These are phyloP conservation scores for Lepidopterella palustris DNA, from an alignment of 495 filamentous ascomycete genomes.

Conservation along the genomic window DNA sequence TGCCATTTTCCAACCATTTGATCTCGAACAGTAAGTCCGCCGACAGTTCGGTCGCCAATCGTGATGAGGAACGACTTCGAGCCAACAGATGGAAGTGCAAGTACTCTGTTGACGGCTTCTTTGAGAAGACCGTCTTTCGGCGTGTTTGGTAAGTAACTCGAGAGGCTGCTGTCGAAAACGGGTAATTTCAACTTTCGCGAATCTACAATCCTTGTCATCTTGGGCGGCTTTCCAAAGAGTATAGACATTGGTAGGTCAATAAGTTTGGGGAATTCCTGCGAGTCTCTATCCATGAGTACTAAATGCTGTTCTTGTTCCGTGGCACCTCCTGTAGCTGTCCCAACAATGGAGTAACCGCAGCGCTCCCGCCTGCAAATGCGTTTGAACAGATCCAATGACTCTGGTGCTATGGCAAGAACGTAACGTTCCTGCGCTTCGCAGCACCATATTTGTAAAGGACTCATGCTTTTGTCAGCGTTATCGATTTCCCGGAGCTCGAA, in stretches of 20 bases:
- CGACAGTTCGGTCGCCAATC: slow-evolving; percentile 87
- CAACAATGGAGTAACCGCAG: slow-evolving; percentile 90
- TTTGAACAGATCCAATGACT: slow-evolving; percentile 74
- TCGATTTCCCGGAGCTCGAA: slow-evolving; percentile 92
- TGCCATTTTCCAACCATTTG: slow-evolving; percentile 98
- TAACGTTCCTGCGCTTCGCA: slow-evolving; percentile 96
- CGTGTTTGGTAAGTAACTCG: slow-evolving; percentile 55
- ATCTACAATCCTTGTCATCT: slow-evolving; percentile 71
- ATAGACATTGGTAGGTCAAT: slow-evolving; percentile 90
- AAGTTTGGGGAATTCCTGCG: slow-evolving; percentile 63
- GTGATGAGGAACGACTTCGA: slow-evolving; percentile 97
- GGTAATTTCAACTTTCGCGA: slow-evolving; percentile 64
- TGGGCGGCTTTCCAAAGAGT: slow-evolving; percentile 85
- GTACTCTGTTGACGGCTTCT: slow-evolving; percentile 71
- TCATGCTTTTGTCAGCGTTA: slow-evolving; percentile 83
- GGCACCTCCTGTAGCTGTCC: slow-evolving; percentile 57
- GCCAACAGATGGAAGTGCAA: slow-evolving; percentile 79
- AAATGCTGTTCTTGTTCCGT: slow-evolving; percentile 62
- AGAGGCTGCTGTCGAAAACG: slow-evolving; percentile 63
- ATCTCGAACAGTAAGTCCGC: slow-evolving; percentile 79
- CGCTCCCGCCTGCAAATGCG: slow-evolving; percentile 79
- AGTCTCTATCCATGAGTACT: slow-evolving; percentile 75
- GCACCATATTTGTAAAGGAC: slow-evolving; percentile 94
- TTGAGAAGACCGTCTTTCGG: slow-evolving; percentile 60
- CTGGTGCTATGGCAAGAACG: slow-evolving; percentile 73